Conservation (phyloP, 2,329 filamentous ascomycete species). For the Penicillium sp. region DNA sequence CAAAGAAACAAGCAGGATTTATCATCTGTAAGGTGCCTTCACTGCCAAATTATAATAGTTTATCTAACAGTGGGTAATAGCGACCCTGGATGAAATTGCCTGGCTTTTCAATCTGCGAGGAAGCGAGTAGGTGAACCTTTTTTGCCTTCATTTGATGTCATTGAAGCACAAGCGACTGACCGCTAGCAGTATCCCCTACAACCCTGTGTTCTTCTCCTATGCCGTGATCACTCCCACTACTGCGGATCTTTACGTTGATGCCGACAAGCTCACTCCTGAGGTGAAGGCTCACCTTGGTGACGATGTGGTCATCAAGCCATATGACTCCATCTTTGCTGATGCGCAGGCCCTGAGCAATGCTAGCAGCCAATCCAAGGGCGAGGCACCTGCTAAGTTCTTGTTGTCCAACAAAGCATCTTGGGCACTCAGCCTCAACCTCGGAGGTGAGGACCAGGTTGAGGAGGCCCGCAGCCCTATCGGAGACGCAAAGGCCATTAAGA, state of each 20-base stretch:
- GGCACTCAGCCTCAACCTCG: constrained; percentile 83
- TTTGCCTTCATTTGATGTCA: not conserved
- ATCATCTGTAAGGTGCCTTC: constrained; percentile 63
- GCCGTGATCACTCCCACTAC: constrained; percentile 76
- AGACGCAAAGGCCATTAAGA: constrained; percentile 94
- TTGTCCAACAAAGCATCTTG: constrained; percentile 90
- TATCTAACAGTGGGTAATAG: constrained; percentile 26
- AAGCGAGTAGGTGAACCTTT: constrained; percentile 62
- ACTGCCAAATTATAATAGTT: not conserved
- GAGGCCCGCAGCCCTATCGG: constrained; percentile 83
- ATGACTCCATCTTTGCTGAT: constrained; percentile 77
- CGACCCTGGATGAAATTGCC: constrained; percentile 93
- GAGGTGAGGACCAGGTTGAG: constrained; percentile 81
- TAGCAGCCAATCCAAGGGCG: constrained; percentile 37
- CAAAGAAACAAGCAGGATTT: constrained; percentile 84
- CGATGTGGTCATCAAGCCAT: constrained; percentile 75
- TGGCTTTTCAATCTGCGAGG: constrained; percentile 99
- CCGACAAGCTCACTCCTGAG: constrained; percentile 70
- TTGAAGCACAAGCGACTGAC: not conserved
- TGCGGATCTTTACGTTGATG: constrained; percentile 82
- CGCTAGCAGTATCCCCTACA: constrained; percentile 74
- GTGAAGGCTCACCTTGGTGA: constrained; percentile 69
- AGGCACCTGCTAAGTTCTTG: constrained; percentile 65
- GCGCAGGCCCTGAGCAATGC: constrained; percentile 63
- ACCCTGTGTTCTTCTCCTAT: constrained; percentile 98